phyloP scores from a whole-genome alignment of 140 eudicot species.

The Erigeron philadelphicus region DNA sequence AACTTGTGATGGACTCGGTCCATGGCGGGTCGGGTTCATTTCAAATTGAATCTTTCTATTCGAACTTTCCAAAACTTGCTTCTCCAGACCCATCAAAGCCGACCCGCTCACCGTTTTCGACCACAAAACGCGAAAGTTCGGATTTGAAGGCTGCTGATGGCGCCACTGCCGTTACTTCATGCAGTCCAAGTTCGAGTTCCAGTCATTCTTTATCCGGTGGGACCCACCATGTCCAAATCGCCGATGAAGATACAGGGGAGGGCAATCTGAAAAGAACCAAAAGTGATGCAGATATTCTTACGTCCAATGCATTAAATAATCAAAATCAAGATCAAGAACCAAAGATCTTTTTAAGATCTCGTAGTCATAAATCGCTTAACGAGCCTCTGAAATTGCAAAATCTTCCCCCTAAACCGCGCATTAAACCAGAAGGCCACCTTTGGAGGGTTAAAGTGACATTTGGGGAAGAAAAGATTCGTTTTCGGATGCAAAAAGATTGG shows the following conservation, averaged over 20 bases:
- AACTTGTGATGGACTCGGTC: slow-evolving; percentile 76
- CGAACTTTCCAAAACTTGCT: slow-evolving; percentile 73
- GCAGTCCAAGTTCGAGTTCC: slow-evolving; percentile 70
- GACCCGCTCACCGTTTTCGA: slow-evolving; percentile 34
- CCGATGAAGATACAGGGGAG: slow-evolving; percentile 24
- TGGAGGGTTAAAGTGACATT: slow-evolving; percentile 65
- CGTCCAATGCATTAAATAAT: slow-evolving; percentile 24
- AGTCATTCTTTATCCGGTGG: slow-evolving; percentile 62
- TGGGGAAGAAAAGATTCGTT: slow-evolving; percentile 74
- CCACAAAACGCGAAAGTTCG: slow-evolving; percentile 26
- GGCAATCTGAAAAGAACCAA: slow-evolving; percentile 39
- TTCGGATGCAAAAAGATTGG: slow-evolving; percentile 63
- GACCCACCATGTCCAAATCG: slow-evolving; percentile 34
- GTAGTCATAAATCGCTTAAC: slow-evolving; percentile 40
- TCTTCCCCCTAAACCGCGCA: slow-evolving; percentile 34
- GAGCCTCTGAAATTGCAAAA: slow-evolving; percentile 30
- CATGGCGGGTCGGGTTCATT: slow-evolving; percentile 66
- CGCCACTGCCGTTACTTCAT: slow-evolving; percentile 55
- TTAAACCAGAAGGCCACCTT: slow-evolving; percentile 33
- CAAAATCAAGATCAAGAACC: slow-evolving; percentile 36
- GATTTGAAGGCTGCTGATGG: slow-evolving; percentile 28
- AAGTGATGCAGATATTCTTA: slow-evolving; percentile 45
- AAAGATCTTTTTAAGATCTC: slow-evolving; percentile 43
- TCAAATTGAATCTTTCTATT: slow-evolving; percentile 70
- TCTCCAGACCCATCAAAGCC: slow-evolving; percentile 52